Evolutionary conservation across 805 yeast genomes (phyloP), one percentile per base, ranked within the genome.

Genomic region (Myxozyma lipomycoides): DNA sequence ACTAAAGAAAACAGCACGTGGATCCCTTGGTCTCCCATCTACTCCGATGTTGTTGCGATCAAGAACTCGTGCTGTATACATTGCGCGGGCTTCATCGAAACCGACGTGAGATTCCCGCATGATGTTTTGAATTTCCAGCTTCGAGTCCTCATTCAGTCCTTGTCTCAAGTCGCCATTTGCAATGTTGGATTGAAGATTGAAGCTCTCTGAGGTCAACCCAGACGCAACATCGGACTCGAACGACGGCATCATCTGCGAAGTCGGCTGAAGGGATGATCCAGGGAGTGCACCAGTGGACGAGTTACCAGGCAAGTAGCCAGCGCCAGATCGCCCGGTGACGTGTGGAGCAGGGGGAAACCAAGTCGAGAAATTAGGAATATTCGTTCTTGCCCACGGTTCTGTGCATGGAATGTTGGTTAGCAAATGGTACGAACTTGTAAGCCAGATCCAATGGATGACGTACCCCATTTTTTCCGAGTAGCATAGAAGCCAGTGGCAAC

Each of bases 61-160:
- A 63, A 86, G 72, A 55, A 68, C 68, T 15, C 64, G 56, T 45
- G 69, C 71, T 3, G 78, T 75, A 61, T 76, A 82, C 47, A 72
- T 61, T 2, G 77, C 64, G 53, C 95, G 71, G 0, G 95, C 95
- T 38, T 79, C 79, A 64, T 86, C 95, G 63, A 86, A 86, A 1
- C 77, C 61, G 25, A 84, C 55, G 32, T 70, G 64, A 45, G 75
- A 67, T 4, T 64, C 61, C 4, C 71, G 62, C 93, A 86, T 86
- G 5, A 84, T 69, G 25, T 65, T 55, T 50, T 71, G 70, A 2
- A 86, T 78, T 47, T 69, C 74, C 17, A 61, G 60, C 64, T 81
- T 82, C 1, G 85, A 78, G 4, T 51, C 62, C 36, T 72, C 78
- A 62, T 78, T 81, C 32, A 86, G 69, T 0, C 93, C 93, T n/a